These are phyloP conservation scores for Triangularia setosa DNA, from an alignment of 2,329 filamentous ascomycete species.

Conservation along the genomic window DNA sequence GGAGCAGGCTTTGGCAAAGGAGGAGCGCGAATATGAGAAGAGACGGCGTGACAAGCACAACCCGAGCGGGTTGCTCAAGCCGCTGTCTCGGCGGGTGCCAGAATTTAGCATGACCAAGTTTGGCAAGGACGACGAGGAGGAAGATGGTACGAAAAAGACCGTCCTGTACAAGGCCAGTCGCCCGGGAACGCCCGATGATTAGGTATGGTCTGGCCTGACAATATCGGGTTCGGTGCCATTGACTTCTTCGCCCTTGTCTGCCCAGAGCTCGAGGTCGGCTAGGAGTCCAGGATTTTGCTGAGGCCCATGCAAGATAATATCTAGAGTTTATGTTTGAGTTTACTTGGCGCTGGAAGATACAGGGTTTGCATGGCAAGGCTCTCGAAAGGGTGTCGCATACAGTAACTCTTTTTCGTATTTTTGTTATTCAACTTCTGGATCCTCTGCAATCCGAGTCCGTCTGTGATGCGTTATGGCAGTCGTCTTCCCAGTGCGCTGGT, in stretches of 20 bases:
- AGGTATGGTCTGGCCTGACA: conserved; percentile 26
- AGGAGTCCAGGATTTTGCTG: conserved; percentile 23
- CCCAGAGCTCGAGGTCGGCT: not conserved
- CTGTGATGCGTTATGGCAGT: not conserved
- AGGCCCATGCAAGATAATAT: not conserved
- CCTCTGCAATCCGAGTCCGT: not conserved
- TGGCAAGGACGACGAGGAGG: conserved; percentile 43
- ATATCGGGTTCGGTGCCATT: conserved; percentile 18
- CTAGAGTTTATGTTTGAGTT: not conserved
- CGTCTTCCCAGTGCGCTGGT: not conserved
- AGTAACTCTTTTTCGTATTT: not conserved
- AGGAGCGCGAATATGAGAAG: conserved; percentile 44
- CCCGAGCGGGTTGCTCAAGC: conserved; percentile 29
- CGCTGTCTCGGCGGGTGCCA: conserved; percentile 37
- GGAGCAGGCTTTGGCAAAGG: conserved; percentile 56
- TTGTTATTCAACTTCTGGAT: not conserved
- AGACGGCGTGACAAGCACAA: conserved; percentile 37
- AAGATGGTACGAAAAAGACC: conserved; percentile 34
- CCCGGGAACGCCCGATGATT: conserved; percentile 31
- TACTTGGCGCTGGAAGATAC: not conserved
- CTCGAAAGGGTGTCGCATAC: not conserved
- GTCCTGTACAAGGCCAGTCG: conserved; percentile 34
- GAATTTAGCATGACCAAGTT: conserved; percentile 58
- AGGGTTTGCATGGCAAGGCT: not conserved
- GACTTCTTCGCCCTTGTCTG: conserved; percentile 11